Percentiles rank a stretch among this genome's conserved stretches.
These are phyloP conservation scores for Pseudocercospora macadamiae DNA, from an alignment of 2,329 filamentous ascomycete genomes.

Conservation along the genomic window DNA sequence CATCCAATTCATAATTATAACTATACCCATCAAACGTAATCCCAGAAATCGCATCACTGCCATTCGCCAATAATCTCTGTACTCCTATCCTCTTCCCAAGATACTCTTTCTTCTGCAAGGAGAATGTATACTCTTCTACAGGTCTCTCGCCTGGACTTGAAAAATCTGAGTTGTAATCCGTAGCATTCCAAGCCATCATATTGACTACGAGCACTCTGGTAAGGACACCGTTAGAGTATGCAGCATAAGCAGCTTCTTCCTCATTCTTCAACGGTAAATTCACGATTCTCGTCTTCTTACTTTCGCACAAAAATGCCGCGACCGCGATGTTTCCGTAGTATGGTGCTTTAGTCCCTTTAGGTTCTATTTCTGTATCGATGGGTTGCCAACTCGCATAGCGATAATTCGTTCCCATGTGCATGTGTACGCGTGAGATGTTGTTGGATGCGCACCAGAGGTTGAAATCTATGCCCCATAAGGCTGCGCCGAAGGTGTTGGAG, in stretches of 20 bases:
- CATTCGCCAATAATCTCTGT: constrained; percentile 61
- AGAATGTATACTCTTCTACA: constrained; percentile 48
- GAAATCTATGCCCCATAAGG: constrained; percentile 67
- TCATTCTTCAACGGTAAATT: constrained; percentile 46
- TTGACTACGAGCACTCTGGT: constrained; percentile 60
- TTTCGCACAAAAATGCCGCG: constrained; percentile 56
- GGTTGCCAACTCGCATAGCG: constrained; percentile 66
- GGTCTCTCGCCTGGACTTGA: constrained; percentile 31
- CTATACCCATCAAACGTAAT: constrained; percentile 65
- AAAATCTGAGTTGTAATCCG: constrained; percentile 36
- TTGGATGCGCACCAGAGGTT: constrained; percentile 60
- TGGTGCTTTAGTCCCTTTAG: constrained; percentile 62
- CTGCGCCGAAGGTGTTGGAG: constrained; percentile 67
- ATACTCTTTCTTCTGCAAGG: constrained; percentile 38
- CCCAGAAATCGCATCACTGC: constrained; percentile 65
- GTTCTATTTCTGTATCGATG: constrained; percentile 52
- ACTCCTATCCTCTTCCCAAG: constrained; percentile 40
- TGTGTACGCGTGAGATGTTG: constrained; percentile 61
- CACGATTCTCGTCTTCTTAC: constrained; percentile 47
- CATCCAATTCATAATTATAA: constrained; percentile 62
- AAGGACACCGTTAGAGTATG: constrained; percentile 40
- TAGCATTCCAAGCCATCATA: constrained; percentile 59
- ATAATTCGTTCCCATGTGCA: constrained; percentile 68
- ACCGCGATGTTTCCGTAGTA: constrained; percentile 67
- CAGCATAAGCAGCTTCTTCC: constrained; percentile 51